A percentile compares a stretch with the other conserved stretches of the same genome.
Evolutionary conservation across 192 early-diverging fungal species (phyloP).

Genomic region (Funneliformis mosseae): DNA sequence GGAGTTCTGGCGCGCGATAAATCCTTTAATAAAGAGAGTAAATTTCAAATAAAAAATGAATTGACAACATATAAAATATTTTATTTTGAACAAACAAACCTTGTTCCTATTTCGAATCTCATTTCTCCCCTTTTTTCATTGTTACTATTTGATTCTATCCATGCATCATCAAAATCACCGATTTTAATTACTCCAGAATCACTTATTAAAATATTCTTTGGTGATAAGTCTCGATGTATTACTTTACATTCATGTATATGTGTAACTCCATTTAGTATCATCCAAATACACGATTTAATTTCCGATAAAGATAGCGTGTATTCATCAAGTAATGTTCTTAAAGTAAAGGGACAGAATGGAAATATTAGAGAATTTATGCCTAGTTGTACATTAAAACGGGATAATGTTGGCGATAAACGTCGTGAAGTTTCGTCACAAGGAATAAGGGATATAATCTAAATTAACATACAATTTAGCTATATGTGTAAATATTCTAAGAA

Average conservation of each 20-base stretch:
- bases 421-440: neutral
- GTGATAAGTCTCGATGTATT: slow-evolving; percentile 76
- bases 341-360: slow-evolving; percentile 25
- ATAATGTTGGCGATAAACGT: neutral
- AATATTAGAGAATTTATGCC: slow-evolving; percentile 17
- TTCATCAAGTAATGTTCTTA: slow-evolving; percentile 1
- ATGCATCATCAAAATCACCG: slow-evolving; percentile 25
- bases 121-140: slow-evolving; percentile 7
- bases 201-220: slow-evolving; percentile 65
- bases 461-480: neutral
- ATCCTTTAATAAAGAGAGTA: slow-evolving; percentile 33
- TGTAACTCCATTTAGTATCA: slow-evolving; percentile 72
- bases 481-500: neutral
- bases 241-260: slow-evolving; percentile 66
- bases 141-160: neutral
- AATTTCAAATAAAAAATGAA: neutral
- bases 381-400: slow-evolving; percentile 9
- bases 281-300: slow-evolving; percentile 19
- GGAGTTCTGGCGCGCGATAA: slow-evolving; percentile 54
- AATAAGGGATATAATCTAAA: slow-evolving; percentile 21
- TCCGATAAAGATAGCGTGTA: neutral
- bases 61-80: neutral
- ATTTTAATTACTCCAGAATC: slow-evolving; percentile 26
- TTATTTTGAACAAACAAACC: neutral
- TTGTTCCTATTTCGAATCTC: slow-evolving; percentile 31